phyloP scores from a whole-genome alignment of 2,329 filamentous ascomycete species.

The Diaporthe australafricana region DNA sequence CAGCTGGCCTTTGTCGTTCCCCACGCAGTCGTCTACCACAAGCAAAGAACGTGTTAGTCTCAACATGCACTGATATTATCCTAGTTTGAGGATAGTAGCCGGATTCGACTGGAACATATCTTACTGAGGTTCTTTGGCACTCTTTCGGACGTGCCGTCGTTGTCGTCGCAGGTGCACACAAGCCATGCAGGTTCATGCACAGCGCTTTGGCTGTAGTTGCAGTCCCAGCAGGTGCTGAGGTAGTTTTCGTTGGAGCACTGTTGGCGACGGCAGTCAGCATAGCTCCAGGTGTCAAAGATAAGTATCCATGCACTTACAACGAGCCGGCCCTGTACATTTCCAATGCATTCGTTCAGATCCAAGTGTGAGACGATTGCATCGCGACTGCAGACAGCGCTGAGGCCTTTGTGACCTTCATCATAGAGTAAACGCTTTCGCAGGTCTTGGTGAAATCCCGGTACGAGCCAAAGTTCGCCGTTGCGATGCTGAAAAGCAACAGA shows the following conservation, averaged over 20 bases:
- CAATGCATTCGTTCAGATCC: neutral
- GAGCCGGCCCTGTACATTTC: slow-evolving; percentile 11
- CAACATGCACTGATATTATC: neutral
- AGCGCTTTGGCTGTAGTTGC: neutral
- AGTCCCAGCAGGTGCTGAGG: slow-evolving; percentile 3
- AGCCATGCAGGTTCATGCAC: slow-evolving; percentile 4
- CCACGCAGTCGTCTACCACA: neutral
- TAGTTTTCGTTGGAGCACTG: neutral
- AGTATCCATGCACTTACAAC: neutral
- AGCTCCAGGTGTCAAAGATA: neutral
- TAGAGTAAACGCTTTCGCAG: slow-evolving; percentile 10
- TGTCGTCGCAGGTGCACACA: neutral
- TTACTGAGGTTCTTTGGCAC: neutral
- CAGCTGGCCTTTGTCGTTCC: neutral
- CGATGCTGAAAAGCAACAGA: neutral
- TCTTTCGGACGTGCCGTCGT: neutral
- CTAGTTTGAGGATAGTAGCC: too few species aligned
- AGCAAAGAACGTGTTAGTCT: neutral
- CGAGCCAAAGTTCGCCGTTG: neutral
- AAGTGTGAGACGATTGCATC: neutral
- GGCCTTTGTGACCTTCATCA: neutral
- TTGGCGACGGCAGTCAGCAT: neutral
- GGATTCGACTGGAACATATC: neutral
- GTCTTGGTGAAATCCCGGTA: slow-evolving; percentile 10
- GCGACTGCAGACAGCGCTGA: slow-evolving; percentile 10